Base-by-base conservation (phyloP, 225 moss, liverwort and hornwort genomes). In the Rhytidiadelphus loreus region DNA sequence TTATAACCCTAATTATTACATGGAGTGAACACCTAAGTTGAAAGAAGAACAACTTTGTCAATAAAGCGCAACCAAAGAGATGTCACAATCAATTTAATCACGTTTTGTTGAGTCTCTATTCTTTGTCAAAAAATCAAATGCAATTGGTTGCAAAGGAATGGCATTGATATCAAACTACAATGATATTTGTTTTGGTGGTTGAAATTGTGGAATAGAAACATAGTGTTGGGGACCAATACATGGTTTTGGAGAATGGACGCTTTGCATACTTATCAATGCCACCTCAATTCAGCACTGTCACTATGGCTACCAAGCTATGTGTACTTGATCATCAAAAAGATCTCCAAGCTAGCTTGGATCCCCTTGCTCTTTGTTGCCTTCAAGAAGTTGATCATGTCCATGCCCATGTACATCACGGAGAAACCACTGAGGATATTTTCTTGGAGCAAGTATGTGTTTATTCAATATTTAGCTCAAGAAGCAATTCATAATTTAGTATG, bases 321-420 rank as follows among this genome's bases (percentile, higher is more conserved):
- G 90, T 94, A 61, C 88, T 90, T 77, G 92, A 93, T 72, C 94
- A 91, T 65, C 85, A 33, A 90, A 84, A 86, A 83, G 89, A 88
- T 60, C 83, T 89, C 62, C 86, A 32, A 80, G 78, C 73, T 41
- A 83, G 80, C 9, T 91, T 78, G 81, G 92, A 92, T 39, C 93
- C 90, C 17, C 87, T 93, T 74, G 90, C 91, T 71, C 82, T 87
- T 82, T 92, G 93, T 79, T 95, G 95, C 88, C 91, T 91, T 83
- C 90, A 93, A 91, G 91, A 95, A 32, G 56, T 87, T 46, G 87
- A 89, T 46, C 95, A 95, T 43, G 91, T 95, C 37, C 92, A 93
- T 78, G 95, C 92, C 37, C 95, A 95, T 83, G 88, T 95, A 32
- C 95, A 92, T 89, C 83, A 90, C 24, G 91, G 93, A 72, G 95